Evolutionary conservation across 257 asterid species (phyloP).

Genomic region (Scutellaria baicalensis): DNA sequence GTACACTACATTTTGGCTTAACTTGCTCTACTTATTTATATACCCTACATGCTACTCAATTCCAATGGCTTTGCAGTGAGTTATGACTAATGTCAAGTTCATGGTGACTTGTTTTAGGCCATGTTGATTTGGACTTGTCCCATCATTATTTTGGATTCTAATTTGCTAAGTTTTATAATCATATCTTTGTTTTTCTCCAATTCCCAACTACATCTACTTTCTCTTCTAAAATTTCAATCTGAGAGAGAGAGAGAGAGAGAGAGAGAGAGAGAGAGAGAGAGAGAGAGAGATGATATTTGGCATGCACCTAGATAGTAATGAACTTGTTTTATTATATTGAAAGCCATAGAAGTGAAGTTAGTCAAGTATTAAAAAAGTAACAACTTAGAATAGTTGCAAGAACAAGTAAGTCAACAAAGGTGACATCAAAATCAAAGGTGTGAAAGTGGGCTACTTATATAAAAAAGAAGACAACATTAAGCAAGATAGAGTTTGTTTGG

Average conservation of each 20-base stretch:
- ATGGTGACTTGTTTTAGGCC: too few relatives aligned
- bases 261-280: neutral
- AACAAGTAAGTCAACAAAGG: neutral
- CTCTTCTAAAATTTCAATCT: too few relatives aligned
- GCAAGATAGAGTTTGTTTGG: neutral
- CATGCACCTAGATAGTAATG: too few relatives aligned
- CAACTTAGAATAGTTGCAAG: neutral
- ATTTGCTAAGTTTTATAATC: too few relatives aligned
- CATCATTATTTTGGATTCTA: too few relatives aligned
- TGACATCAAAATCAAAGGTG: neutral
- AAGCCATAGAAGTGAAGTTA: too few relatives aligned
- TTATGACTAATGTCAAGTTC: neutral
- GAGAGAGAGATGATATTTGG: neutral
- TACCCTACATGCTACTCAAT: neutral
- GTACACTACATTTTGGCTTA: neutral
- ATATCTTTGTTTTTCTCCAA: too few relatives aligned
- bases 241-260: neutral
- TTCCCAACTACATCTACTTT: too few relatives aligned
- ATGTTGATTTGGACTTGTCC: too few relatives aligned
- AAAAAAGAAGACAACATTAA: neutral
- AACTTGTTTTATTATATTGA: too few relatives aligned
- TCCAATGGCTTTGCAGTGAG: neutral
- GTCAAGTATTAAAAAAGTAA: neutral
- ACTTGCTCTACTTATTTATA: neutral
- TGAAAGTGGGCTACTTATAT: neutral